These are phyloP conservation scores for Claviceps cyperi DNA, from an alignment of 2,329 filamentous ascomycete species.

Conservation along the genomic window DNA sequence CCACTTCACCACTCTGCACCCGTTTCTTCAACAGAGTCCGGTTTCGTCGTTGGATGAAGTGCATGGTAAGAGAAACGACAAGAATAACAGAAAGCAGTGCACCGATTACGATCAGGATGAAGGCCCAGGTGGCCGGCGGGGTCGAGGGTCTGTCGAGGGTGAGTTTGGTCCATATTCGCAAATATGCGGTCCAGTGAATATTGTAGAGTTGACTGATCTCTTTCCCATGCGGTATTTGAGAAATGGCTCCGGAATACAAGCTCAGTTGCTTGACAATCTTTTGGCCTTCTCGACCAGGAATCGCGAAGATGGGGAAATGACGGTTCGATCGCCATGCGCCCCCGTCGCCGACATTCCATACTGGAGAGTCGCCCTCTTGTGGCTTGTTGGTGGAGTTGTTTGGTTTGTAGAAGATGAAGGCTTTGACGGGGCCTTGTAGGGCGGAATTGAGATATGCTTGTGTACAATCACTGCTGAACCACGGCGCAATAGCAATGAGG, in stretches of 20 bases:
- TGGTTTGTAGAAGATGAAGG: conserved; percentile 49
- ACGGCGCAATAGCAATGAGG: conserved; percentile 72
- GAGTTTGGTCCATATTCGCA: conserved; percentile 45
- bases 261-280: conserved; percentile 58
- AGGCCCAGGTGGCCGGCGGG: conserved; percentile 69
- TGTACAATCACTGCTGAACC: conserved; percentile 64
- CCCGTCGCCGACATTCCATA: conserved; percentile 58
- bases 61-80: conserved; percentile 57
- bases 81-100: conserved; percentile 55
- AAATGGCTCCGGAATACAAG: conserved; percentile 64
- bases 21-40: conserved; percentile 53
- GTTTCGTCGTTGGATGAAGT: conserved; percentile 58
- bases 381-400: conserved; percentile 44
- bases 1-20: conserved; percentile 64
- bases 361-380: conserved; percentile 45
- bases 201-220: conserved; percentile 41
- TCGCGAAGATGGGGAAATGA: conserved; percentile 68
- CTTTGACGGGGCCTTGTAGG: conserved; percentile 43
- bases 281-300: conserved; percentile 52
- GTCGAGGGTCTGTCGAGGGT: conserved; percentile 29
- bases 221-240: conserved; percentile 40
- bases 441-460: conserved; percentile 53
- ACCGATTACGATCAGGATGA: conserved; percentile 55
- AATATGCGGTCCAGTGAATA: conserved; percentile 41
- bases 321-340: conserved; percentile 58